Percentiles rank a stretch among this genome's conserved stretches.
phyloP scores from a whole-genome alignment of 2,329 filamentous ascomycete genomes.

The Diaporthe longicolla region DNA sequence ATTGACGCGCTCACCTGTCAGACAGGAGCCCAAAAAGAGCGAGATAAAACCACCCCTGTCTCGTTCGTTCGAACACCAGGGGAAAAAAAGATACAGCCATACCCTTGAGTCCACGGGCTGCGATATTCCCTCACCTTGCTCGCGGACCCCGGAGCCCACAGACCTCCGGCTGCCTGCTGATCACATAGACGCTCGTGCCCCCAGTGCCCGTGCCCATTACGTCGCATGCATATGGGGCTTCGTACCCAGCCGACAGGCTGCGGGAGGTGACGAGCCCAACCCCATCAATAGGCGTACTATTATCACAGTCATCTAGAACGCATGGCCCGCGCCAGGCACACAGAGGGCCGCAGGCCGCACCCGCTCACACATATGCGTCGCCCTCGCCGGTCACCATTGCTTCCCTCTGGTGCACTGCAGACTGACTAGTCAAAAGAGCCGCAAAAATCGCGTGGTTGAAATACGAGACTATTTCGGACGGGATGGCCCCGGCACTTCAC shows the following conservation, averaged over 20 bases:
- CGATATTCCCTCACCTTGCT: background rate
- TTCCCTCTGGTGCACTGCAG: background rate
- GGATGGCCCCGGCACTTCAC: background rate
- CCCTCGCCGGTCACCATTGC: background rate
- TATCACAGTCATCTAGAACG: constrained; percentile 1
- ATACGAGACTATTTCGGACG: background rate
- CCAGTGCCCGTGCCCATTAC: background rate
- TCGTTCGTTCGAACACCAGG: background rate
- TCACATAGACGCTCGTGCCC: constrained; percentile 24
- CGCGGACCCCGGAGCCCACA: background rate
- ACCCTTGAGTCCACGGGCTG: too few species aligned
- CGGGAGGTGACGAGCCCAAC: constrained; percentile 2
- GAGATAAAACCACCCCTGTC: constrained; percentile 1
- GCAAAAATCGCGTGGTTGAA: too few species aligned
- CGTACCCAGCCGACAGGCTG: too few species aligned
- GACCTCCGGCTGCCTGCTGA: constrained; percentile 23
- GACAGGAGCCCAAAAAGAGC: background rate
- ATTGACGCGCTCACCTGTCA: too few species aligned
- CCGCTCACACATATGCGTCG: background rate
- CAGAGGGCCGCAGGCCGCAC: background rate
- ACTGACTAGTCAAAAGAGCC: background rate
- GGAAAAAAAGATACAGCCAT: too few species aligned
- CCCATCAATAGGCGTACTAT: constrained; percentile 7
- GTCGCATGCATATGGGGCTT: constrained; percentile 18
- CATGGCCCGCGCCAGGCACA: constrained; percentile 13